A percentile compares a stretch with the other conserved stretches of the same genome.
phyloP scores from a whole-genome alignment of 2,329 filamentous ascomycete species.

The Huntiella decipiens region DNA sequence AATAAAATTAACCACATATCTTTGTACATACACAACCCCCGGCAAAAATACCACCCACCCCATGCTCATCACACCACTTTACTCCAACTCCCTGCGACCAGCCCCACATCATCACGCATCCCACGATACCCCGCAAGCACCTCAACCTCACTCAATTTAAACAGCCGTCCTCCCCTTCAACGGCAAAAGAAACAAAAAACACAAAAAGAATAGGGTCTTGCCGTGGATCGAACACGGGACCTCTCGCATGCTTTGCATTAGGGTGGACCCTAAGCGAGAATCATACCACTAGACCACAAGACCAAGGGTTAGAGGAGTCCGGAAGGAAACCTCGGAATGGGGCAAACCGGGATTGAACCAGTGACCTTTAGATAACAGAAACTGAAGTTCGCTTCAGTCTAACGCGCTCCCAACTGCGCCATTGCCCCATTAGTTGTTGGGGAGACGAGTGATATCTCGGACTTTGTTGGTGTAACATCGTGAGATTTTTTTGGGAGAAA shows the following conservation, averaged over 20 bases:
- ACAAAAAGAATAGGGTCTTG: slow-evolving; percentile 8
- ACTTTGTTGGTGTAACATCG: no score
- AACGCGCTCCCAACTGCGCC: slow-evolving; percentile 12
- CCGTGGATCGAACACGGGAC: slow-evolving; percentile 15
- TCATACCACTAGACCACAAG: slow-evolving; percentile 49
- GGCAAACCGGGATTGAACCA: slow-evolving; percentile 12
- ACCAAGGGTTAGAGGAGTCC: slow-evolving; percentile 15
- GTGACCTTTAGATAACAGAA: slow-evolving; percentile 11
- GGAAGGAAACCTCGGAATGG: slow-evolving; percentile 1
- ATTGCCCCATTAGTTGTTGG: slow-evolving; percentile 5
- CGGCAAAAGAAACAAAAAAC: background rate
- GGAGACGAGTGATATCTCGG: background rate
- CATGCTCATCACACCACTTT: background rate
- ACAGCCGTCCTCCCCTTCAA: background rate
- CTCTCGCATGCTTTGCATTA: slow-evolving; percentile 15
- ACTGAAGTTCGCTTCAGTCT: slow-evolving; percentile 11
- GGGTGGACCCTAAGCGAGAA: slow-evolving; percentile 45
- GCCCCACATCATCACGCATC: background rate
- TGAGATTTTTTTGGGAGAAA: background rate
- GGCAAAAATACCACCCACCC: background rate
- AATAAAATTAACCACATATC: no score
- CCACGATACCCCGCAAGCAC: background rate
- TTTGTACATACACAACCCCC: no score
- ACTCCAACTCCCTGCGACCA: background rate
- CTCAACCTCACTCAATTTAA: no score